Evolutionary conservation across 177 flowering plant genomes (phyloP).

Genomic region (Vitis hybrid): DNA sequence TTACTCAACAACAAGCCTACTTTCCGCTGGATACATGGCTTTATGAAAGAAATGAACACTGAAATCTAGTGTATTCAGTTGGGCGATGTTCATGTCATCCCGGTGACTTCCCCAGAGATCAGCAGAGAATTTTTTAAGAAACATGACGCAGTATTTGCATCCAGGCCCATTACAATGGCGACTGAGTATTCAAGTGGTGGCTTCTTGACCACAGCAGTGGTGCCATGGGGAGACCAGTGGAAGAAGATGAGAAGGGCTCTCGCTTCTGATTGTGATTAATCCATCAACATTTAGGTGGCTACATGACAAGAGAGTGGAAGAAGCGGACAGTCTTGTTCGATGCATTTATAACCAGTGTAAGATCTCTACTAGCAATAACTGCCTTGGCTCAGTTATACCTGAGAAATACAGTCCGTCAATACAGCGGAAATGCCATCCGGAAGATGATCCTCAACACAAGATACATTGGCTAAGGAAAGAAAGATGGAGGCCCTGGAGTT

Average conservation of each 20-base stretch:
- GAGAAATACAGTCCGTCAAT: too few species aligned
- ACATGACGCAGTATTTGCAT: conserved; percentile 13
- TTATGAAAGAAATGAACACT: neutral
- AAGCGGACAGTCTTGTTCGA: conserved; percentile 13
- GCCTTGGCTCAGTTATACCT: too few species aligned
- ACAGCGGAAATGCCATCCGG: too few species aligned
- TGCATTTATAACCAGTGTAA: too few species aligned
- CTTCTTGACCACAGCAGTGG: neutral
- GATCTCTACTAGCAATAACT: too few species aligned
- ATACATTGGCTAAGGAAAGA: neutral
- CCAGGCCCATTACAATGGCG: conserved; percentile 15
- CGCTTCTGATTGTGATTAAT: neutral
- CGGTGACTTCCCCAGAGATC: neutral
- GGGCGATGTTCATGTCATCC: too few species aligned
- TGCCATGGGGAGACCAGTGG: conserved; percentile 17
- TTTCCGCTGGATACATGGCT: too few species aligned
- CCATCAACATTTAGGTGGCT: conserved; percentile 1
- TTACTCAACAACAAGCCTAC: too few species aligned
- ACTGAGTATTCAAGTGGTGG: conserved; percentile 1
- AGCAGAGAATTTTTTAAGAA: conserved; percentile 11
- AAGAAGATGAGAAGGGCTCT: conserved; percentile 16
- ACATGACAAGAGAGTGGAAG: conserved; percentile 11
- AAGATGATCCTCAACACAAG: too few species aligned
- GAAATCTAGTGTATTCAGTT: neutral
- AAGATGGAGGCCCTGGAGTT: neutral